Evolutionary conservation across 1,284 basidiomycete species (phyloP), one percentile per base, ranked within the genome.

Genomic region (Papiliotrema fonsecae): DNA sequence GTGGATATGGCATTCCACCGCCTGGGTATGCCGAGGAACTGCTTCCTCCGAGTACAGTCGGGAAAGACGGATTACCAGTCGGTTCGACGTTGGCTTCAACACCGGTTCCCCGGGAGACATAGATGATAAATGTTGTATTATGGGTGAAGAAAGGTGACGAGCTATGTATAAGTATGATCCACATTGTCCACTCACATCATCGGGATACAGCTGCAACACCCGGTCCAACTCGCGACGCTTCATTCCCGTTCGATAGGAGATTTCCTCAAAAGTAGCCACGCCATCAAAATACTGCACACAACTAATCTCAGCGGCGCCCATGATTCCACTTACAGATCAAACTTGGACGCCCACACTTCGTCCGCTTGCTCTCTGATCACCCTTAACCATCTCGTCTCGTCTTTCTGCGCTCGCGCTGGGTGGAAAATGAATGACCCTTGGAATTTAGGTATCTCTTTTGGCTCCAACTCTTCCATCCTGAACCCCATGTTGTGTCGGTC

Each of bases 241-340:
- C 50, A 73, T 54, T 1, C 65, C 61, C 3, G 70, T 73, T 37
- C 70, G 61, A 58, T 66, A 75, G 40, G 65, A 59, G 45, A 73
- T 69, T 47, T 73, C 71, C 47, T 73, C 70, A 43, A 72, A 63
- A 1, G 70, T 67, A 11, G 67, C 62, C 22, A 61, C 55, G 14
- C 71, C 72, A 45, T 75, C 67, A 45, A 73, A 64, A 57, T 72
- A 72, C 55, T 70, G 67, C 31, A 72, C 63, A 45, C 69, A 68
- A n/a, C 63, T 69, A 50, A 4, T 18, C 25, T 49, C 40, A 49
- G 22, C 31, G n/a, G 14, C 18, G 2, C 27, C 16, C 40, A 14
- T 14, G 10, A 4, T 0, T 22, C 42, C 11, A 61, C 67, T 58
- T 36, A 70, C 56, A 72, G 55, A 48, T 72, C 70, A 52, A 72